phyloP scores from a whole-genome alignment of 805 yeast genomes.

The Kluyveromyces siamensis region DNA sequence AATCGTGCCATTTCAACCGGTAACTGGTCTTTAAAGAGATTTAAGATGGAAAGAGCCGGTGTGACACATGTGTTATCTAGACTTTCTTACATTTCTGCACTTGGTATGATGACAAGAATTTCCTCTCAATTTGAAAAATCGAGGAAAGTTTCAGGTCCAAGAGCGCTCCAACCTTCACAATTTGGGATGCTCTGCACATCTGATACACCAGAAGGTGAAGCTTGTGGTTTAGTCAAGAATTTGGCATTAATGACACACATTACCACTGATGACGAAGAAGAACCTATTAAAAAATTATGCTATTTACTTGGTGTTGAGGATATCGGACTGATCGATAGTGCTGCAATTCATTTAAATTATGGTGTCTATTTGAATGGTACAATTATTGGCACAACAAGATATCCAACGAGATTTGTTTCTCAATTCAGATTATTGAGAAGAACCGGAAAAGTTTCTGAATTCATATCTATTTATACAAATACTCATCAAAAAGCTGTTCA shows the following conservation, averaged over 20 bases:
- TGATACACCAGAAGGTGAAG: conserved; percentile 99
- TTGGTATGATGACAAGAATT: conserved; percentile 99
- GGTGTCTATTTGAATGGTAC: conserved; percentile 94
- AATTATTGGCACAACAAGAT: conserved; percentile 78
- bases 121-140: conserved; percentile 98
- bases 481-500: conserved; percentile 89
- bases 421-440: conserved; percentile 77
- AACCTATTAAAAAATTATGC: conserved; percentile 71
- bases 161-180: conserved; percentile 98
- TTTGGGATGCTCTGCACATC: conserved; percentile 98
- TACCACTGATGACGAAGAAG: conserved; percentile 96
- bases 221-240: conserved; percentile 96
- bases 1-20: conserved; percentile 97
- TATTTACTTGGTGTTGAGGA: conserved; percentile 84
- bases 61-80: conserved; percentile 94
- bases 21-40: conserved; percentile 96
- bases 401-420: conserved; percentile 72
- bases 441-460: conserved; percentile 76
- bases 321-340: conserved; percentile 70
- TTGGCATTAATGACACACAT: conserved; percentile 97
- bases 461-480: conserved; percentile 84
- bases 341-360: conserved; percentile 70
- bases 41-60: conserved; percentile 99
- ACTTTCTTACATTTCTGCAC: conserved; percentile 83
- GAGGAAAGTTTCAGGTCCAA: conserved; percentile 95